Evolutionary conservation across 176 grass and related monocot genomes (phyloP).

Genomic region (Musa itinerans): DNA sequence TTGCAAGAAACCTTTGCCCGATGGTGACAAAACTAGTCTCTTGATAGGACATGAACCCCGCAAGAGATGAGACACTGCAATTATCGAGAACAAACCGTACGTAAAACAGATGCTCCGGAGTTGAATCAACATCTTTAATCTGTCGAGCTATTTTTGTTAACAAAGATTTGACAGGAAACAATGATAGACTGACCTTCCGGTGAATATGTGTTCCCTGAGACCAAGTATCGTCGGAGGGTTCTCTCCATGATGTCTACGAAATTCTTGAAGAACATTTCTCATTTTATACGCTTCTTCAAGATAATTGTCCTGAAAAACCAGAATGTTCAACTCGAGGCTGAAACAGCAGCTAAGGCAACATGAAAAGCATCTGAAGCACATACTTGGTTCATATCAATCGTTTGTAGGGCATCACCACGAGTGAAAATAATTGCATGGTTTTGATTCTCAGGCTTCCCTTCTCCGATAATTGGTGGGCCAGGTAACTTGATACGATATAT

Average conservation of each 20-base stretch:
- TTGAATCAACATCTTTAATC: not conserved
- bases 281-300: constrained; percentile 98
- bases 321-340: constrained; percentile 1
- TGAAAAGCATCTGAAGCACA: not conserved
- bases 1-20: constrained; percentile 95
- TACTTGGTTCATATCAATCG: constrained; percentile 99
- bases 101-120: not conserved
- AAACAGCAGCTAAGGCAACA: constrained; percentile 1
- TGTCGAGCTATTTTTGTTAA: not conserved
- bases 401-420: constrained; percentile 87
- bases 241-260: constrained; percentile 46
- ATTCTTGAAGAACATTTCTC: constrained; percentile 96
- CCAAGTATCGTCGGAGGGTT: constrained; percentile 80
- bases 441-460: constrained; percentile 98
- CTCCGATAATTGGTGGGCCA: constrained; percentile 73
- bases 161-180: constrained; percentile 13
- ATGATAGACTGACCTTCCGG: constrained; percentile 67
- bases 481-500: constrained; percentile 92
- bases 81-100: constrained; percentile 23
- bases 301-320: constrained; percentile 69
- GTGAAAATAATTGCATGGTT: constrained; percentile 98
- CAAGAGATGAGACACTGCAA: constrained; percentile 91
- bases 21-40: constrained; percentile 99
- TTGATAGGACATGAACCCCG: constrained; percentile 98
- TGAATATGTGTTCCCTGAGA: constrained; percentile 93